Base-by-base conservation (phyloP, 192 early-diverging fungal species). In the Coemansia erecta region DNA sequence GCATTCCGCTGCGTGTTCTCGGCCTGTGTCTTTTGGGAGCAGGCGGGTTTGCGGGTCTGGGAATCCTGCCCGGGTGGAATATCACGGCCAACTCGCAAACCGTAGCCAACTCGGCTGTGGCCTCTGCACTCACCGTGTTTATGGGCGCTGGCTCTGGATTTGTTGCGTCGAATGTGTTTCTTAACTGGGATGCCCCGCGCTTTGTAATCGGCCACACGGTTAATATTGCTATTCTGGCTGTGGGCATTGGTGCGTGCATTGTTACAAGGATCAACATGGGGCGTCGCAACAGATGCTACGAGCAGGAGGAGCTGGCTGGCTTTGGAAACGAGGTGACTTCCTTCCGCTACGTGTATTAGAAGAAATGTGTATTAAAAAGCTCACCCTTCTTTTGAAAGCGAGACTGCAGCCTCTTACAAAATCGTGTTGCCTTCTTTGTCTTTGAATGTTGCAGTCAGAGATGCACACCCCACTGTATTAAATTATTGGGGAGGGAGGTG, bases 91-190 rank as follows among this genome's bases (percentile, higher is more conserved):
- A 68, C 54, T 61, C 75, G 54, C 52, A 58, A 18, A 53, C 60
- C 0, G 74, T 77, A 11, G 74, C 74, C 9, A 35, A 58, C 24
- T 77, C 74, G 42, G 44, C 74, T 0, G 68, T 77, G 11, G 74
- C 74, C 0, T 59, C 74, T 0, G 74, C 47, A 2, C n/a, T 71
- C 19, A 77, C 74, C 12, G 74, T 77, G 47, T 77, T 77, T 31
- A 67, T 68, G 64, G 68, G 74, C 17, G 17, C 74, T 0, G 8
- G 46, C 1, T 67, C 74, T 3, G 43, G 60, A 5, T 67, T 71
- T 58, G 58, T 77, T 9, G 28, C 53, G 8, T 68, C 68, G 8
- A 77, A 77, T n/a, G 57, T 77, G 35, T 77, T 77, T 47, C 61
- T 77, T 7, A 77, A 77, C 53, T 57, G 47, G 43, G 74, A 77